Evolutionary conservation across 352 stramenopile genomes (phyloP).

Genomic region (Phytophthora kernoviae): DNA sequence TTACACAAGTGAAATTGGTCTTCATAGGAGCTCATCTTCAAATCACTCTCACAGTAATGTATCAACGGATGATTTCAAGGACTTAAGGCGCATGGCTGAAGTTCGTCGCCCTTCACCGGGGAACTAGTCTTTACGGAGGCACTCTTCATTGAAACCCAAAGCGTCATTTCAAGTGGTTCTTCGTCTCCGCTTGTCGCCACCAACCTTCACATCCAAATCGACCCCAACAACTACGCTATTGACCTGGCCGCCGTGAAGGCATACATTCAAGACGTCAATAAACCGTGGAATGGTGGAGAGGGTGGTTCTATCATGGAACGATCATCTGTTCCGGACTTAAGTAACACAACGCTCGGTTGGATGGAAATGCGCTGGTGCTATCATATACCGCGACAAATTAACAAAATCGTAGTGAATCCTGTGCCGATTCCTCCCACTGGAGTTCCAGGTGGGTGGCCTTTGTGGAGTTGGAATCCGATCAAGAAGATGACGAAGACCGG

Average conservation of each 20-base stretch:
- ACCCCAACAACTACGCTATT: conserved; percentile 37
- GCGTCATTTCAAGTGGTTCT: conserved; percentile 11
- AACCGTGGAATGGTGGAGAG: conserved; percentile 49
- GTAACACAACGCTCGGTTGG: conserved; percentile 68
- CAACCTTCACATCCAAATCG: conserved; percentile 30
- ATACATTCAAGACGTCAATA: conserved; percentile 66
- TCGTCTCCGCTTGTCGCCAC: conserved; percentile 4
- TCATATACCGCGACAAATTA: conserved; percentile 63
- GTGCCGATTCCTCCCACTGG: conserved; percentile 68
- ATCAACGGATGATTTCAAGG: conserved; percentile 65
- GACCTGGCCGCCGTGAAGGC: conserved; percentile 34
- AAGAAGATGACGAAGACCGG: conserved; percentile 29
- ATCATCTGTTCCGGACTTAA: conserved; percentile 28
- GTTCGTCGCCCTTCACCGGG: conserved; percentile 51
- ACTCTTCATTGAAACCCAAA: conserved; percentile 71
- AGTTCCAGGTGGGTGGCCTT: conserved; percentile 65
- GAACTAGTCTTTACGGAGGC: conserved; percentile 72
- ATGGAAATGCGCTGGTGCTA: conserved; percentile 87
- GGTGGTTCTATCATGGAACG: conserved; percentile 17
- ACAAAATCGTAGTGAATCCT: conserved; percentile 52
- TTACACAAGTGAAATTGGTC: not conserved
- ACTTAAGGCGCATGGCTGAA: conserved; percentile 57
- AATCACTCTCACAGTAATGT: not conserved
- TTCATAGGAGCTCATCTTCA: not conserved
- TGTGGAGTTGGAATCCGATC: conserved; percentile 46